Base-by-base conservation (phyloP, 495 filamentous ascomycete genomes). In the Lasiosphaeria hispida region DNA sequence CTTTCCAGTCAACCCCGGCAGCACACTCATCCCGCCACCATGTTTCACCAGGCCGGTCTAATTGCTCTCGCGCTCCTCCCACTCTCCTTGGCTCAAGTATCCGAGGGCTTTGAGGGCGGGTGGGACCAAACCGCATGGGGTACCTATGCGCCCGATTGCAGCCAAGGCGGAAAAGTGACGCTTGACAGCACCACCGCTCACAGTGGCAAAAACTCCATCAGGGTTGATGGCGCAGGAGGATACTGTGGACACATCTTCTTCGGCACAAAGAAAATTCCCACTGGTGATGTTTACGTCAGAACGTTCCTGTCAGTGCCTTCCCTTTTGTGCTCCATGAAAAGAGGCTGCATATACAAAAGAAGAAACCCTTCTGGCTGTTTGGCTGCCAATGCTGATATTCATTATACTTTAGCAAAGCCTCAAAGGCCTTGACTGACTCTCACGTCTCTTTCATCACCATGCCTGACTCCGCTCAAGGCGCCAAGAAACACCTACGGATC, bases 361-460 rank as follows among this genome's bases (percentile, higher is more conserved):
- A 9, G 34, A 63, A 44, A 53, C 48, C 44, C 50, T 48, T 2
- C 2, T 30, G 5, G n/a, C n/a, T 30, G 2, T 30, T 30, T 30
- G 23, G 5, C 5, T 30, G 23, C 2, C 23, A 30, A 5, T 5
- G 23, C 23, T 30, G 23, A 30, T 30, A 30, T 30, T 30, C 23
- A 30, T 30, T 30, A 5, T 30, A 2, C 57, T 63, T 1, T 57
- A 82, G 78, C 53, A 79, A 78, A 75, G 75, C 79, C n/a, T 69
- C 70, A 44, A 80, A 74, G 57, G 77, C 81, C 55, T 66, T 83
- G 13, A 81, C 77, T 37, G 70, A 69, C 69, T 72, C 72, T 23
- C 81, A 84, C 69, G 80, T 84, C 59, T 75, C 76, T 64, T 83
- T 84, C 72, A 84, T 84, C 67, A 82, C 79, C 15, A 84, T 84